A percentile compares a stretch with the other conserved stretches of the same genome.
Conservation (phyloP, 164 flowering plant species). For the Aristolochia fimbriata region DNA sequence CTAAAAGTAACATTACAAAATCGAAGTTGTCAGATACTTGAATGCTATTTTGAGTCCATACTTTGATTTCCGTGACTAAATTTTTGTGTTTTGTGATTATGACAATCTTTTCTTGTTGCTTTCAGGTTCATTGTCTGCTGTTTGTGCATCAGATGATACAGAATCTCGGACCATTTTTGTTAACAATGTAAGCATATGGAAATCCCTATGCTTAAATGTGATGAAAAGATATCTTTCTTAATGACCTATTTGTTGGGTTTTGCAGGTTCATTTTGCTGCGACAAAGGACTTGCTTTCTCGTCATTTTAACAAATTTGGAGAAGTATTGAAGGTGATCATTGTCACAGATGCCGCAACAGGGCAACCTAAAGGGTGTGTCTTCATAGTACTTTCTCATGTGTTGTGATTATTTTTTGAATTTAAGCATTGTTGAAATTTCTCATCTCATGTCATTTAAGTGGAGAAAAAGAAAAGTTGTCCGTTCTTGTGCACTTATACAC, state of each 20-base stretch:
- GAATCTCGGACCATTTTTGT: slow-evolving; percentile 81
- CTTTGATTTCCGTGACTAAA: background rate
- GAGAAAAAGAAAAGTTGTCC: too few relatives aligned
- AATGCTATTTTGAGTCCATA: background rate
- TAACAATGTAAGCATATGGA: slow-evolving; percentile 53
- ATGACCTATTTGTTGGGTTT: slow-evolving; percentile 1
- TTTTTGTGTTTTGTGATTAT: background rate
- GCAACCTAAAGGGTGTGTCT: slow-evolving; percentile 73
- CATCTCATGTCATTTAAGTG: too few relatives aligned
- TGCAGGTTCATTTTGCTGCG: slow-evolving; percentile 95
- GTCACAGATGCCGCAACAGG: slow-evolving; percentile 84
- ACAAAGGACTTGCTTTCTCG: slow-evolving; percentile 85
- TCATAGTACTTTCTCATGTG: background rate
- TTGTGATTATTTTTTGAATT: background rate
- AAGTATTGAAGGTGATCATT: slow-evolving; percentile 75
- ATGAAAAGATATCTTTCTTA: background rate
- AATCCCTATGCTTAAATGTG: background rate
- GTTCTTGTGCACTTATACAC: background rate
- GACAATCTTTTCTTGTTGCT: slow-evolving; percentile 4
- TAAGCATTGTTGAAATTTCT: background rate
- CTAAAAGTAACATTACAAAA: background rate
- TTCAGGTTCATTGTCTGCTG: slow-evolving; percentile 47
- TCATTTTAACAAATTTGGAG: slow-evolving; percentile 91
- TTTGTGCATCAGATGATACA: slow-evolving; percentile 63
- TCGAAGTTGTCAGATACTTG: background rate